phyloP scores from a whole-genome alignment of 176 grass and related monocot genomes.

The Aegilops longissima region DNA sequence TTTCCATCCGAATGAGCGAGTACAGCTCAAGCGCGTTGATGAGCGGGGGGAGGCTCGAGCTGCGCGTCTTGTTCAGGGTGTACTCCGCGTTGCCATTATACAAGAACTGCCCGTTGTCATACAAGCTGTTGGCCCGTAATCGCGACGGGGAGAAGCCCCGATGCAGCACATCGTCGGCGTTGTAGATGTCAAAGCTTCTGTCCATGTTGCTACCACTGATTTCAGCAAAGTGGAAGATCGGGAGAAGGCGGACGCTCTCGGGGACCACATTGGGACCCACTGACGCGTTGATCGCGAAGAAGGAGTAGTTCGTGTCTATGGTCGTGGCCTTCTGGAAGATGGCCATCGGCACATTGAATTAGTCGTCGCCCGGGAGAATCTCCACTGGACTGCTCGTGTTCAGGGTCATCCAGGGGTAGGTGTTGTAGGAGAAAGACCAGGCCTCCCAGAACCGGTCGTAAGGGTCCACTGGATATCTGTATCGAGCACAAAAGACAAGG shows the following conservation, averaged over 20 bases:
- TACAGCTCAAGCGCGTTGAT: conserved; percentile 15
- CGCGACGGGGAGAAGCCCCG: background rate
- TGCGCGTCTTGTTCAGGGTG: background rate
- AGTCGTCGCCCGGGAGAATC: background rate
- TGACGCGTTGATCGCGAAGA: background rate
- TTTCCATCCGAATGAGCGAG: background rate
- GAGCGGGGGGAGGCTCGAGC: background rate
- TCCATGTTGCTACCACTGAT: background rate
- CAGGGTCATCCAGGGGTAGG: background rate
- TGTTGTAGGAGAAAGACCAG: background rate
- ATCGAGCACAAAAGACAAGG: background rate
- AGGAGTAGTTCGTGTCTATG: background rate
- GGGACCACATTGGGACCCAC: no score
- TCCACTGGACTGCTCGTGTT: background rate
- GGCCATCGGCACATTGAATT: background rate
- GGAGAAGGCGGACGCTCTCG: background rate
- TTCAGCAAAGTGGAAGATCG: conserved; percentile 9
- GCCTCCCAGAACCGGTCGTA: background rate
- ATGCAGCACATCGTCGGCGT: rapidly evolving
- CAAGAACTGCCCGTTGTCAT: background rate
- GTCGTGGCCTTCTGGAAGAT: background rate
- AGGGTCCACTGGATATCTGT: background rate
- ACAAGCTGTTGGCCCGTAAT: background rate
- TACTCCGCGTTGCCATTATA: background rate
- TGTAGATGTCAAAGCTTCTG: background rate